phyloP scores from a whole-genome alignment of 768 basidiomycete genomes.

The Psilocybe cubensis region DNA sequence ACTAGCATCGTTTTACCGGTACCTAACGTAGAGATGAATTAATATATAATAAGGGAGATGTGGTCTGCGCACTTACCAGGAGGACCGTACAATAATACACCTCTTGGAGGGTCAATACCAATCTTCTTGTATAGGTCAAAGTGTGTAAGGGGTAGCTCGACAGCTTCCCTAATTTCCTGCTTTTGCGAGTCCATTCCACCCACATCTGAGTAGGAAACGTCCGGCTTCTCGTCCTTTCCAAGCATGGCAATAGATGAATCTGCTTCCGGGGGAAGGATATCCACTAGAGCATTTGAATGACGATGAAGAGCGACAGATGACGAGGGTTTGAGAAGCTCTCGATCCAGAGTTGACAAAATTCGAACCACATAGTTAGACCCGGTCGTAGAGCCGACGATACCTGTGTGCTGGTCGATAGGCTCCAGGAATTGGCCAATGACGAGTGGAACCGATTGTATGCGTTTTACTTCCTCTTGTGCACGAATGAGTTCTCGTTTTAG shows the following conservation, averaged over 20 bases:
- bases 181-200: conserved; percentile 98
- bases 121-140: conserved; percentile 99
- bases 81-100: conserved; percentile 95
- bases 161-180: conserved; percentile 98
- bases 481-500: conserved; percentile 97
- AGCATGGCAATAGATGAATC: conserved; percentile 98
- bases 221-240: conserved; percentile 91
- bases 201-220: conserved; percentile 91
- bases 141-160: conserved; percentile 94
- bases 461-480: conserved; percentile 99
- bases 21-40: conserved; percentile 46
- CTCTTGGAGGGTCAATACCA: conserved; percentile 97
- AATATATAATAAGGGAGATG: neutral
- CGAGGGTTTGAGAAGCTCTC: conserved; percentile 95
- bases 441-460: conserved; percentile 97
- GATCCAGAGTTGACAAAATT: conserved; percentile 94
- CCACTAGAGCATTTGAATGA: conserved; percentile 97
- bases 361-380: conserved; percentile 98
- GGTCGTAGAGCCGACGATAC: conserved; percentile 96
- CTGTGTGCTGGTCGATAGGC: conserved; percentile 96
- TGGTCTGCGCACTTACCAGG: conserved; percentile 64
- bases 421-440: conserved; percentile 99
- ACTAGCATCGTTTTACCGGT: conserved; percentile 99
- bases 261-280: conserved; percentile 97
- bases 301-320: conserved; percentile 98